Conservation (phyloP, 106 monocot species). For the Apostasia ramifera region DNA sequence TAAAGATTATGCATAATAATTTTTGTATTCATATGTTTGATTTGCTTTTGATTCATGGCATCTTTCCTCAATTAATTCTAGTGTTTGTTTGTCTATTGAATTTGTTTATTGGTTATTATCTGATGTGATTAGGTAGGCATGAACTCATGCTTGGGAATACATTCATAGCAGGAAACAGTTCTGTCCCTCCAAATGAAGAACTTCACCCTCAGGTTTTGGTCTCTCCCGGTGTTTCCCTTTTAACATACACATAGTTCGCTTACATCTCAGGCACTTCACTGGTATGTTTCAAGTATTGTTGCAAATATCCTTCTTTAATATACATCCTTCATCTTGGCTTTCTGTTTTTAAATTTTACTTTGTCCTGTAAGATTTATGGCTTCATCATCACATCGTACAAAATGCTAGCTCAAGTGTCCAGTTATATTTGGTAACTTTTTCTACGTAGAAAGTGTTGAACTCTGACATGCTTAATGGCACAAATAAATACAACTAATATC, state of each 20-base stretch:
- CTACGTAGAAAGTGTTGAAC: no score
- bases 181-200: constrained; percentile 57
- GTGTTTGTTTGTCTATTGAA: constrained; percentile 4
- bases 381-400: no score
- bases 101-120: constrained; percentile 1
- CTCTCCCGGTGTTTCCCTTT: constrained; percentile 11
- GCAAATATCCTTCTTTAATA: neutral
- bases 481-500: no score
- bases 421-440: no score
- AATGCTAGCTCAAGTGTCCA: no score
- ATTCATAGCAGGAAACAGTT: constrained; percentile 37
- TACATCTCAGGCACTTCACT: neutral
- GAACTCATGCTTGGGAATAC: constrained; percentile 86
- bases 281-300: neutral
- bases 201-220: constrained; percentile 64
- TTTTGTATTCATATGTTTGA: neutral
- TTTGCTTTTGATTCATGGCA: neutral
- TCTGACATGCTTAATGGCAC: no score
- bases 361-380: no score
- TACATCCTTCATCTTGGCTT: no score
- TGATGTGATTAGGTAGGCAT: constrained; percentile 61
- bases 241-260: neutral
- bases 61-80: neutral
- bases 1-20: neutral
- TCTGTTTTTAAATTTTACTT: no score